Evolutionary conservation across 2,329 filamentous ascomycete species (phyloP), one percentile per base, ranked within the genome.

Genomic region (Stagonosporopsis vannaccii): DNA sequence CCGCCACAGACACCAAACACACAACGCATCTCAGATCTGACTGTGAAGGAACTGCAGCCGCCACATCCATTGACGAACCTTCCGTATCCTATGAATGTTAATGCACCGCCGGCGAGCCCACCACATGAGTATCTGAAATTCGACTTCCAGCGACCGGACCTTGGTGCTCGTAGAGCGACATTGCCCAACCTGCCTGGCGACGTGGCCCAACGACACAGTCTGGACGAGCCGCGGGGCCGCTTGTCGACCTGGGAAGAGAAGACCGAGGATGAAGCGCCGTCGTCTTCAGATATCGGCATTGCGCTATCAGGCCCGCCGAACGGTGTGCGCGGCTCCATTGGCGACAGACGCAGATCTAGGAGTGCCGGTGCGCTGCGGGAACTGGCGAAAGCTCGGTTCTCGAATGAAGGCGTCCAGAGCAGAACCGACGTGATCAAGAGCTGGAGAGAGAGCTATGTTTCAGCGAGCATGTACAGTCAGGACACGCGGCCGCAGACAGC

Each of bases 31-130:
- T 76, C 73, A 4, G 68, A 73, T 43, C 45, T 76, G n/a, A 65
- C 69, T 6, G 66, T 75, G 22, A 59, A 68, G 50, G 72, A 74
- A 52, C 51, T 70, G 39, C 43, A 68, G 46, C 72, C 72, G 30
- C 63, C 75, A 51, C 72, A 75, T 54, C 73, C 74, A 8, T 58
- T 75, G 11, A 67, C 69, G 40, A 72, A 75, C 39, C 66, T 77
- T 8, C 75, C 75, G 0, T 77, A 75, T 46, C 75, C 75, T 1
- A 77, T 77, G 75, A 77, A 77, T 41, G 73, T 77, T 39, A 77
- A 77, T 51, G 74, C 74, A 8, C 73, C 75, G 17, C 69, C 72
- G 49, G 57, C 63, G 8, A 75, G 71, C 54, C 72, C 74, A 35
- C 70, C 68, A 7, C 66, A 72, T 25, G 68, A 75, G 32, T 76